Base-by-base conservation (phyloP, 352 stramenopile genomes). In the Pythium guiyangense region DNA sequence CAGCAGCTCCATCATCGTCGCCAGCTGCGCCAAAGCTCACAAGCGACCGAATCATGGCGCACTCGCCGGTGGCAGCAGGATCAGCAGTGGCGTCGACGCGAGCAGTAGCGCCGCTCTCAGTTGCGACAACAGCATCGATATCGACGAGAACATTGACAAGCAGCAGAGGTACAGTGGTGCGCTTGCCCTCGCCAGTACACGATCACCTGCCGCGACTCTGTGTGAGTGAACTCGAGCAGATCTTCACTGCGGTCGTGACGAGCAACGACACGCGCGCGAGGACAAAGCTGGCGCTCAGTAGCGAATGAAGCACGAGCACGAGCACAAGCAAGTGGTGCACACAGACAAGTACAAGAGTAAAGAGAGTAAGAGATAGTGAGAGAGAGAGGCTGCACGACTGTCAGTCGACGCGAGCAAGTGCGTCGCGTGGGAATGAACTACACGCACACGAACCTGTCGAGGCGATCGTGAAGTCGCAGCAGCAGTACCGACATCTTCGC, bases 161-260 rank as follows among this genome's bases (percentile, higher is more conserved):
- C 9, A 53, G 34, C 11, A 31, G 44, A 3, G 20, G 39, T 9
- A 29, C 12, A 5, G 18, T 9, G 2, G 25, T 46, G 9, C 27
- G 39, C 5, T 20, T 22, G 15, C 9, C 15, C 10, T 31, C 26
- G 9, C 25, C 49, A 1, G 6, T 47, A 27, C n/a, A 12, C n/a
- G 14, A 25, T 3, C 49, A 31, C 14, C 50, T 63, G 18, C 57
- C 49, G 15, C 39, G 39, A 6, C 26, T 58, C 25, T 47, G 48
- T 20, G 15, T 56, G 5, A 37, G 48, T 2, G 57, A 63, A 5
- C 43, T 63, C 14, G 57, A 58, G 43, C 57, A 63, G 57, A 52
- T 63, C 50, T 63, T 63, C 26, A 20, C 35, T 0, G 57, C 57
- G 31, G 54, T 63, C 45, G 57, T 63, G 27, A 54, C 43, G n/a